These are phyloP conservation scores for Aureobasidium mangrovei DNA, from an alignment of 2,329 filamentous ascomycete genomes.

Conservation along the genomic window DNA sequence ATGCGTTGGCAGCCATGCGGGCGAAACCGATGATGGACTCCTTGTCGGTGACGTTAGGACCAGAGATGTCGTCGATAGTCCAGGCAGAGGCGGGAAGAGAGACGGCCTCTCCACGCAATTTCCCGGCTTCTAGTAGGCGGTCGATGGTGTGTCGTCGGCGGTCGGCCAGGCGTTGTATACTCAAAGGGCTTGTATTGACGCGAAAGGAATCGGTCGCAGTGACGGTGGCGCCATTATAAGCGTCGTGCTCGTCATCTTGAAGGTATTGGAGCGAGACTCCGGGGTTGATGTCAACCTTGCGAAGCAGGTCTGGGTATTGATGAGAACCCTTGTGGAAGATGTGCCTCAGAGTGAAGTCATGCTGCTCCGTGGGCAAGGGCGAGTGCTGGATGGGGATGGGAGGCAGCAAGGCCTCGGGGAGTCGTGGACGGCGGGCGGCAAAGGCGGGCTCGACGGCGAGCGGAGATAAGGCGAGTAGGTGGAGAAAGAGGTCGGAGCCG, in stretches of 20 bases:
- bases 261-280: not conserved
- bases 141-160: conserved; percentile 69
- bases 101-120: conserved; percentile 58
- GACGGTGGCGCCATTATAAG: not conserved
- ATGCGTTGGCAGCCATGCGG: conserved; percentile 82
- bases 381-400: not conserved
- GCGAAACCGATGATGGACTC: conserved; percentile 76
- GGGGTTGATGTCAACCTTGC: conserved; percentile 57
- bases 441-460: conserved; percentile 4
- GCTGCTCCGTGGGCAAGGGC: not conserved
- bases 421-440: conserved; percentile 3
- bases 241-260: not conserved
- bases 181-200: conserved; percentile 55
- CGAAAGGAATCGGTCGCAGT: conserved; percentile 31
- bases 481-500: not conserved
- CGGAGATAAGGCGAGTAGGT: conserved; percentile 12
- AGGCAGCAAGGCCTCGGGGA: conserved; percentile 15
- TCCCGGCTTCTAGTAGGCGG: conserved; percentile 63
- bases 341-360: conserved; percentile 59
- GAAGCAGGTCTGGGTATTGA: conserved; percentile 66
- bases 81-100: conserved; percentile 66
- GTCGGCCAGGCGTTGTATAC: conserved; percentile 75
- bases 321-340: conserved; percentile 88
- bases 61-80: conserved; percentile 68
- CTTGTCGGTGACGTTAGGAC: conserved; percentile 78